Conservation (phyloP, 228 moss, liverwort and hornwort genomes). For the Sphagnum magellanicum region DNA sequence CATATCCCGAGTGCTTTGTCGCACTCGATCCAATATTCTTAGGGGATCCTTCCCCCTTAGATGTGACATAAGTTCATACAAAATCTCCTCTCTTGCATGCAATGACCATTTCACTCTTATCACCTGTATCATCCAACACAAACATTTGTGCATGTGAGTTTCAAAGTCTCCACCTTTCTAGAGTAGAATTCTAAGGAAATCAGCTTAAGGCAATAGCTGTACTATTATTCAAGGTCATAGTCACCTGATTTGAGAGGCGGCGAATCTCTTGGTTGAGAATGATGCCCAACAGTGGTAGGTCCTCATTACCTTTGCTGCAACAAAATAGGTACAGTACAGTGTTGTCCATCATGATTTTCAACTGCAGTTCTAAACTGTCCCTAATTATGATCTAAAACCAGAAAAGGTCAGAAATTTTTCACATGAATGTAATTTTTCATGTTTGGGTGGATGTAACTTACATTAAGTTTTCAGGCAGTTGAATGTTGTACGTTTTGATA, state of each 20-base stretch:
- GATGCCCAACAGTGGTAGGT: conserved; percentile 62
- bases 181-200: not conserved
- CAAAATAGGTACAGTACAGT: not conserved
- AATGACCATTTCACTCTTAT: conserved; percentile 92
- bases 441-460: no score
- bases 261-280: conserved; percentile 92
- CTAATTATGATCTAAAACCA: not conserved
- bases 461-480: no score
- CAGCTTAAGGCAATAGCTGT: not conserved
- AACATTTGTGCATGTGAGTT: not conserved
- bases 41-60: conserved; percentile 44
- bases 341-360: no score
- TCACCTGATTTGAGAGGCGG: conserved; percentile 69
- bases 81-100: conserved; percentile 88
- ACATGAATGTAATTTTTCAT: no score
- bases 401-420: not conserved
- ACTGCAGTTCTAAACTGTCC: no score
- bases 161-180: not conserved
- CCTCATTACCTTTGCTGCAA: conserved; percentile 58
- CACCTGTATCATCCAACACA: conserved; percentile 36
- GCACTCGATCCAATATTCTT: conserved; percentile 30
- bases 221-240: not conserved
- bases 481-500: no score
- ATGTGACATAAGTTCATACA: conserved; percentile 73
- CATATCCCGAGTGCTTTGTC: conserved; percentile 70